Percentiles rank a stretch among this genome's conserved stretches.
These are phyloP conservation scores for Rhodotorula kratochvilovae DNA, from an alignment of 768 basidiomycete species.

Conservation along the genomic window DNA sequence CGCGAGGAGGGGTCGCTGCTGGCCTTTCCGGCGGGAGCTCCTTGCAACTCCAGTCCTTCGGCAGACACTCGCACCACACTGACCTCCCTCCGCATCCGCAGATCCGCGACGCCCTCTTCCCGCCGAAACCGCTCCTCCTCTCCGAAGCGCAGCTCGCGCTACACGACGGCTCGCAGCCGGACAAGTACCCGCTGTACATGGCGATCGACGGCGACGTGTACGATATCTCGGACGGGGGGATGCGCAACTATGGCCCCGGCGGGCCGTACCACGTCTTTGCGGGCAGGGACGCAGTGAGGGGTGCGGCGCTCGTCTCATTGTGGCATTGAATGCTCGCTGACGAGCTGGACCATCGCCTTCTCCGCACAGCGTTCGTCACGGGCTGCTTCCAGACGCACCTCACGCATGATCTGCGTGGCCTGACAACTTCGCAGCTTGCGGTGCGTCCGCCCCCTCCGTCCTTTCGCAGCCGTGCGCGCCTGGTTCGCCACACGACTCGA, in stretches of 20 bases:
- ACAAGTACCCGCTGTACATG: slow-evolving; percentile 67
- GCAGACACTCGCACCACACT: no score
- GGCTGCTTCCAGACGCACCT: slow-evolving; percentile 87
- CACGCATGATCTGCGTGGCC: slow-evolving; percentile 83
- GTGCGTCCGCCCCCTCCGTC: slow-evolving; percentile 52
- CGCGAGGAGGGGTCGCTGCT: background rate
- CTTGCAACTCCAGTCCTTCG: no score
- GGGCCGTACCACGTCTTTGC: slow-evolving; percentile 55
- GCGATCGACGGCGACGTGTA: slow-evolving; percentile 90
- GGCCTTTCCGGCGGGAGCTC: background rate
- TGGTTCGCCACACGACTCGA: no score
- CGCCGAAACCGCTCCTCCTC: slow-evolving; percentile 50
- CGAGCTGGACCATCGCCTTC: slow-evolving; percentile 44
- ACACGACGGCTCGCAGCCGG: slow-evolving; percentile 65
- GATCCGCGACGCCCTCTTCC: slow-evolving; percentile 38
- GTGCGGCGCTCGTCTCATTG: slow-evolving; percentile 1
- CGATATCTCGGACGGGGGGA: slow-evolving; percentile 71
- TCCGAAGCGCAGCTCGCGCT: slow-evolving; percentile 64
- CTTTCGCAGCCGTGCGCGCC: no score
- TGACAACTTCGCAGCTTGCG: slow-evolving; percentile 64
- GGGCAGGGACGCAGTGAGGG: slow-evolving; percentile 56
- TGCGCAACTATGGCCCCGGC: slow-evolving; percentile 72
- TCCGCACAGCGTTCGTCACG: slow-evolving; percentile 71
- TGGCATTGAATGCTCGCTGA: slow-evolving; percentile 42
- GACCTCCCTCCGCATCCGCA: background rate